A percentile compares a stretch with the other conserved stretches of the same genome.
These are phyloP conservation scores for Glycyrrhiza uralensis DNA, from an alignment of 306 rosid species.

Conservation along the genomic window DNA sequence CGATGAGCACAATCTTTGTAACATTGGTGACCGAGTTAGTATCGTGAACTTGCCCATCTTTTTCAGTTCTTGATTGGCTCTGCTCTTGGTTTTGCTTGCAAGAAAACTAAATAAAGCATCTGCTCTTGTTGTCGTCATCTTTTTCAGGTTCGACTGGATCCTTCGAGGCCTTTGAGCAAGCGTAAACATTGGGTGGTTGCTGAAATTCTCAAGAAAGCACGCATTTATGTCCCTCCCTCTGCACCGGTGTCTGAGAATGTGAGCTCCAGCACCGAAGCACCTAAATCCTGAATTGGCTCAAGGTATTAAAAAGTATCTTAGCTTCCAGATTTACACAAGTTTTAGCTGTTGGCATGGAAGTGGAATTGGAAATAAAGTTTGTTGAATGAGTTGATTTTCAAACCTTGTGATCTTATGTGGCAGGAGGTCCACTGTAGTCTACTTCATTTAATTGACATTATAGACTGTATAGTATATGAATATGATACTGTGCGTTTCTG, in stretches of 20 bases:
- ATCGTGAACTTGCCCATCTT: background rate
- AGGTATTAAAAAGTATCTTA: conserved; percentile 21
- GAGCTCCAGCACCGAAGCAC: conserved; percentile 21
- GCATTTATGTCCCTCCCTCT: conserved; percentile 65
- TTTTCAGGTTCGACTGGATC: conserved; percentile 73
- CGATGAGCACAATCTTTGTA: conserved; percentile 61
- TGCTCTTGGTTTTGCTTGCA: conserved; percentile 6
- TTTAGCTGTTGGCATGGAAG: conserved; percentile 1
- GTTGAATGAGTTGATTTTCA: background rate
- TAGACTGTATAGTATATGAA: too few species aligned
- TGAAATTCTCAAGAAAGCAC: conserved; percentile 81
- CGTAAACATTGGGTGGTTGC: conserved; percentile 81
- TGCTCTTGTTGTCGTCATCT: background rate
- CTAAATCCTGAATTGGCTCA: conserved; percentile 23
- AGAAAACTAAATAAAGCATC: background rate
- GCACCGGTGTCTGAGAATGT: background rate
- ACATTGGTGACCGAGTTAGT: conserved; percentile 75
- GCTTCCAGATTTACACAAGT: background rate
- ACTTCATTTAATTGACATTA: conserved; percentile 10
- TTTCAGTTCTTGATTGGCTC: background rate
- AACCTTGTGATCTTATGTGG: background rate
- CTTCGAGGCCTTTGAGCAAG: conserved; percentile 87
- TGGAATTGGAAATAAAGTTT: conserved; percentile 9
- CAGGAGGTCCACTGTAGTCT: background rate
- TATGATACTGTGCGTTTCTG: background rate